Conservation (phyloP, 2,329 filamentous ascomycete genomes). For the Macroventuria anomochaeta region DNA sequence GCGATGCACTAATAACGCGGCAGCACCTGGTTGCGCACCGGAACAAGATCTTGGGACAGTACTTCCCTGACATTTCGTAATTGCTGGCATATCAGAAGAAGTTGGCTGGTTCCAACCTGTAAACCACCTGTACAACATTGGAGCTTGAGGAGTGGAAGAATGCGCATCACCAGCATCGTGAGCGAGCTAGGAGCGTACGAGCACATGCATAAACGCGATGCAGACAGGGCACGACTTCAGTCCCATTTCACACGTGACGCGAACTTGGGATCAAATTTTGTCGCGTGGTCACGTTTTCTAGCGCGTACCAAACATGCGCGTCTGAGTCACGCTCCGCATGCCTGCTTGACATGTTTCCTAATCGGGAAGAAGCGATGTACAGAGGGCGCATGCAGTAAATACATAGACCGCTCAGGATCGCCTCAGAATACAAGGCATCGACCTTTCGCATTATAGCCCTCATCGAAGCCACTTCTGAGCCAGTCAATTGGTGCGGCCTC, state of each 20-base stretch:
- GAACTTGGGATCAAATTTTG: slow-evolving; percentile 7
- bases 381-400: slow-evolving; percentile 25
- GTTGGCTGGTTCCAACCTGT: background rate
- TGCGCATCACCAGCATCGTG: background rate
- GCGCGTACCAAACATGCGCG: slow-evolving; percentile 21
- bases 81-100: background rate
- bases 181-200: background rate
- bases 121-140: slow-evolving; percentile 8
- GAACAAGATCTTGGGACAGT: slow-evolving; percentile 61
- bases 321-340: slow-evolving; percentile 41
- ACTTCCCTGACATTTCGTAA: slow-evolving; percentile 49
- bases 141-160: background rate
- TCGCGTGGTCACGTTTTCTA: slow-evolving; percentile 18
- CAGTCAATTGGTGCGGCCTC: background rate
- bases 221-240: background rate
- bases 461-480: background rate
- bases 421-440: slow-evolving; percentile 15
- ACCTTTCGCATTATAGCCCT: slow-evolving; percentile 5
- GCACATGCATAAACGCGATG: background rate
- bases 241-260: background rate
- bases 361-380: slow-evolving; percentile 22
- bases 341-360: slow-evolving; percentile 39
- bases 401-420: slow-evolving; percentile 30
- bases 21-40: slow-evolving; percentile 71
- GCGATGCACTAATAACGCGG: slow-evolving; percentile 62